Evolutionary conservation across 2,329 filamentous ascomycete genomes (phyloP), one percentile per base, ranked within the genome.

Genomic region (Arthrobotrys entomopaga): DNA sequence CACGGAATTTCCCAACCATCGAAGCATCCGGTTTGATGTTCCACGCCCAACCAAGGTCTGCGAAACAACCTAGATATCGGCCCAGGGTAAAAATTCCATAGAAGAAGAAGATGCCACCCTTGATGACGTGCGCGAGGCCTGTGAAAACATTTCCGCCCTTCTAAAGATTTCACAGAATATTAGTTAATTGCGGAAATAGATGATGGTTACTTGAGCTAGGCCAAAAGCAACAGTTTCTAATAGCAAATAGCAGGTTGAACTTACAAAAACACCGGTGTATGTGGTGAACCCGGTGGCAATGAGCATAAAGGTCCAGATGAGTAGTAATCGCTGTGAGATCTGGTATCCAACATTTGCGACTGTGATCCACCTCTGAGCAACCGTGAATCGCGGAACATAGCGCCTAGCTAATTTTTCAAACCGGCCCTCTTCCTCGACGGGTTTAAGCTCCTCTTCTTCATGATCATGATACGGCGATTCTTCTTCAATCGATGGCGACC

Each of bases 81-180:
- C 92, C 93, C 2, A 98, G 85, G 0, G 92, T 96, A 73, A 97
- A 83, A 19, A 97, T 82, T 7, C 94, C 94, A 76, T 96, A 91
- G 89, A 92, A 95, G 83, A 97, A 92, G 84, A 98, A 98, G 64
- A 98, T 90, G 2, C 91, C 91, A 52, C 94, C 94, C 81, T 98
- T 98, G 81, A 97, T 89, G 83, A 92, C 97, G 80, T 98, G 94
- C 6, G 94, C 94, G 48, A 97, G 85, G 1, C 94, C 92, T 77
- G 89, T 93, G 84, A 94, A 96, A 67, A 97, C 84, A 1, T 84
- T 84, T 20, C 81, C 81, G 3, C 87, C 90, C 80, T 90, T 89
- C 90, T 93, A 46, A 8, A 34, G 10, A 7, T 16, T 13, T 13
- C 42, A 46, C 42, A 4, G 10, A 13, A 46, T 46, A 34, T 34